phyloP scores from a whole-genome alignment of 2,329 filamentous ascomycete genomes.

The Neofusicoccum parvum region DNA sequence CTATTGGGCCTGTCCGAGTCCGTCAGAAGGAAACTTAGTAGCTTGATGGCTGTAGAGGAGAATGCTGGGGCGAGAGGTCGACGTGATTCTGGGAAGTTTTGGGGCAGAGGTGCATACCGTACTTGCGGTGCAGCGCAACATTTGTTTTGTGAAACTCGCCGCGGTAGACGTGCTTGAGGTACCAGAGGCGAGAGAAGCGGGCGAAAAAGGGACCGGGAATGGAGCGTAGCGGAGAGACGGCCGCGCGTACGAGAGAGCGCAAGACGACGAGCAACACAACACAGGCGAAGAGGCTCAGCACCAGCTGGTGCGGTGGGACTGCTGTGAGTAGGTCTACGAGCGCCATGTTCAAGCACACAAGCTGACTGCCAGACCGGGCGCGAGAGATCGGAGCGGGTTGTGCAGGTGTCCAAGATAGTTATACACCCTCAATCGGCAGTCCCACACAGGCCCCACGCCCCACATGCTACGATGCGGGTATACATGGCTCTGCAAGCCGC shows the following conservation, averaged over 20 bases:
- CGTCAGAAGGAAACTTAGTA: too few relatives aligned
- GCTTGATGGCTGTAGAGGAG: too few relatives aligned
- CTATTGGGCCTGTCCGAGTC: slow-evolving; percentile 28
- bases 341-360: not conserved
- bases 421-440: not conserved
- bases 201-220: not conserved
- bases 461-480: not conserved
- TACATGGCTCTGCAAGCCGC: not conserved
- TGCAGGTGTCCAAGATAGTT: not conserved
- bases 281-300: not conserved
- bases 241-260: not conserved
- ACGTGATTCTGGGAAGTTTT: too few relatives aligned
- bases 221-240: not conserved
- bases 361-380: too few relatives aligned
- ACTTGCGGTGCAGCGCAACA: not conserved
- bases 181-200: not conserved
- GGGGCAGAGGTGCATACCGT: not conserved
- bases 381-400: not conserved
- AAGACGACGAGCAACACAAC: not conserved
- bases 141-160: not conserved
- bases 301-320: not conserved
- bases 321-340: not conserved
- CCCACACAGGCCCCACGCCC: not conserved
- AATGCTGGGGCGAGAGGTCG: too few relatives aligned
- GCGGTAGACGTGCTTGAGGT: not conserved